These are phyloP conservation scores for Polygonum maritimum DNA, from an alignment of 148 eudicot species.

Conservation along the genomic window DNA sequence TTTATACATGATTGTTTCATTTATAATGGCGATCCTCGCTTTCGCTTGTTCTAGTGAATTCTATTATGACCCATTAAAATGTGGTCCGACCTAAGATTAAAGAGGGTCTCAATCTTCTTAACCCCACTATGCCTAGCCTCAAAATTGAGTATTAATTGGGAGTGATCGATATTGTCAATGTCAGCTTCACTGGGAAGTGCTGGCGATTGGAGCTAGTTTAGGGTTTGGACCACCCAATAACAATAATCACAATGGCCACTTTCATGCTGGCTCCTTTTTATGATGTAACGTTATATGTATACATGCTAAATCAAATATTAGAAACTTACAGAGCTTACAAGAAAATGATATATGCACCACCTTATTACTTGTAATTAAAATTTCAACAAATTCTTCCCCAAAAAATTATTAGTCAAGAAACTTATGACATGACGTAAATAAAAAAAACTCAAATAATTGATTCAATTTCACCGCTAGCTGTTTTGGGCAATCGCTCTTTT, in stretches of 20 bases:
- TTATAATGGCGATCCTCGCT: background rate
- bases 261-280: background rate
- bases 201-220: background rate
- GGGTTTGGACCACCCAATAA: constrained; percentile 8
- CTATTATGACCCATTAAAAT: background rate
- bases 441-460: too few relatives aligned
- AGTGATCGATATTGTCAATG: background rate
- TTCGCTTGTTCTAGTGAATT: background rate
- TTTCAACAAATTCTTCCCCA: too few relatives aligned
- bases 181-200: background rate
- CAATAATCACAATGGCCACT: background rate
- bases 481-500: too few relatives aligned
- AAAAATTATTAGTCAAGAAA: too few relatives aligned
- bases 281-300: too few relatives aligned
- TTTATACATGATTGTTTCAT: background rate
- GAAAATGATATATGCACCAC: too few relatives aligned
- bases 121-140: background rate
- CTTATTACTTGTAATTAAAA: too few relatives aligned
- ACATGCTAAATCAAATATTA: too few relatives aligned
- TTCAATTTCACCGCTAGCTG: too few relatives aligned
- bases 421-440: too few relatives aligned
- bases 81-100: background rate
- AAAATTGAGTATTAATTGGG: background rate
- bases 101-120: background rate
- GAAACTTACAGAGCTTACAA: too few relatives aligned